Evolutionary conservation across 2,329 filamentous ascomycete species (phyloP), one percentile per base, ranked within the genome.

Genomic region (Cladophialophora psammophila): DNA sequence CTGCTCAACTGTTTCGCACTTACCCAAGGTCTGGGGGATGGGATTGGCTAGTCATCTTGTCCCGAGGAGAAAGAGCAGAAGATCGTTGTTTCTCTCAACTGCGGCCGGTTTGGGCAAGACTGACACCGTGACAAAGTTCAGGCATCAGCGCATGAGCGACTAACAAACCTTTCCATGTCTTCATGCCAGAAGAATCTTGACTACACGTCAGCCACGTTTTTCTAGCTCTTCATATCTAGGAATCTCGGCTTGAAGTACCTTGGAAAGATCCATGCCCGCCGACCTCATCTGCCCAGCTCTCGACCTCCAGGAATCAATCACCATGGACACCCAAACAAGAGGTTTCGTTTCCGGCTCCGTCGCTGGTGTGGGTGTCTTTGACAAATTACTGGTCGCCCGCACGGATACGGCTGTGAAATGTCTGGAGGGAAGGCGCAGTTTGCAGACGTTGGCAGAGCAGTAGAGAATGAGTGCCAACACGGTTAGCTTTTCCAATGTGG

Each of bases 321-420:
- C 55, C 55, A 58, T 58, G 55, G 20, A 58, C n/a, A 42, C 55
- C 55, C 60, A 40, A 38, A 59, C 60, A 59, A 66, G 31, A 63
- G 13, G 35, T 38, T 58, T 31, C 36, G 12, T 42, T 26, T 58
- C 55, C 2, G n/a, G 7, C 9, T 58, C 38, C 35, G 35, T 38
- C 3, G 55, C 7, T 31, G 10, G 15, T 20, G 13, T 58, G 15
- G 34, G 4, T 3, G 4, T 13, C 36, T 13, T 38, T 7, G 35
- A 10, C 55, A 58, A 58, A 15, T 34, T 20, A n/a, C 8, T 40
- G 5, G 34, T 42, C 10, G 55, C 55, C 35, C 55, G 26, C n/a
- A 40, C 36, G n/a, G 20, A 34, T 13, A 38, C 26, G n/a, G 26
- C 18, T 6, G 12, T 34, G 15, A 38, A 48, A 50, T 60, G 45